These are phyloP conservation scores for Tolypocladium album DNA, from an alignment of 2,329 filamentous ascomycete species.

Conservation along the genomic window DNA sequence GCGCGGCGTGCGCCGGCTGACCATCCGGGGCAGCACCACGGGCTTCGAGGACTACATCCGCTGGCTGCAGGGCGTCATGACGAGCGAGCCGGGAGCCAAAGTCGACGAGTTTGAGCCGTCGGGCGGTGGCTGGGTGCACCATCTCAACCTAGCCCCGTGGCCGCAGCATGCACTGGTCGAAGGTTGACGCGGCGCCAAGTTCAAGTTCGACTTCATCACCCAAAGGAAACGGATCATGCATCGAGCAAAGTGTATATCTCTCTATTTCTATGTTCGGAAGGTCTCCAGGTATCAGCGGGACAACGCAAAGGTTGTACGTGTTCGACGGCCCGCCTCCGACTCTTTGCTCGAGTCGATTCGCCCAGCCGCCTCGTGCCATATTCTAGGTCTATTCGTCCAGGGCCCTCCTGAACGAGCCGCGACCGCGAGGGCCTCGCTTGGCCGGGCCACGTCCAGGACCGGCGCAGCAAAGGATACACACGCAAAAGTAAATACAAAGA, in stretches of 20 bases:
- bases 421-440: neutral
- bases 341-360: neutral
- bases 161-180: neutral
- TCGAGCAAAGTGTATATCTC: neutral
- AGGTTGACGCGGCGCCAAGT: neutral
- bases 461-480: neutral
- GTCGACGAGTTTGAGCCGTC: constrained; percentile 9
- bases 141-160: neutral
- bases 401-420: neutral
- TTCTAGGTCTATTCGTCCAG: neutral
- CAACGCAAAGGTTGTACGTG: neutral
- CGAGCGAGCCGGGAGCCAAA: constrained; percentile 11
- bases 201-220: neutral
- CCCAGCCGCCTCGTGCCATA: neutral
- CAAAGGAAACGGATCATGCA: neutral
- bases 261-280: neutral
- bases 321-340: neutral
- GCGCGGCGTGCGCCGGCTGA: constrained; percentile 24
- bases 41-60: constrained; percentile 30
- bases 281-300: neutral
- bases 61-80: constrained; percentile 29
- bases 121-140: neutral
- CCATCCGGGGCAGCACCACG: constrained; percentile 24
- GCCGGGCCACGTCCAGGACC: neutral
- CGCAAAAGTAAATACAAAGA: neutral